Evolutionary conservation across 176 grass and related monocot genomes (phyloP).

Genomic region (Chloris gayana): DNA sequence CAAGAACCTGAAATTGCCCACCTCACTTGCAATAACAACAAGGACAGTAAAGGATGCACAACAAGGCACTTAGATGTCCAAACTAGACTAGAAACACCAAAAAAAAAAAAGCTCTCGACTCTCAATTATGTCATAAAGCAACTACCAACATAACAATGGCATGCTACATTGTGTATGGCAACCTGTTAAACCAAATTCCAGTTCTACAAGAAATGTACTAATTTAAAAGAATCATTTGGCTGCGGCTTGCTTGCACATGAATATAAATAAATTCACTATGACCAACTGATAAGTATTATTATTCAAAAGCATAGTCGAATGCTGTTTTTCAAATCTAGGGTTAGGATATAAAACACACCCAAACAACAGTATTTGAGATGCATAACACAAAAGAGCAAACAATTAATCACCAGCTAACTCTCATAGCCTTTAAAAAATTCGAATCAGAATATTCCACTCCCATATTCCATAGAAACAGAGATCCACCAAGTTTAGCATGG

Average conservation of each 20-base stretch:
- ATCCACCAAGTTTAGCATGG: no score
- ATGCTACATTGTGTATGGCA: background rate
- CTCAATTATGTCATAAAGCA: background rate
- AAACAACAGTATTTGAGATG: background rate
- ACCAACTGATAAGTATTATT: background rate
- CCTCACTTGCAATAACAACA: background rate
- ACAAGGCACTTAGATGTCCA: background rate
- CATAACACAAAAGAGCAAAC: background rate
- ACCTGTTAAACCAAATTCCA: background rate
- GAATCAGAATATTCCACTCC: no score
- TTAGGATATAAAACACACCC: background rate
- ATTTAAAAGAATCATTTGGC: background rate
- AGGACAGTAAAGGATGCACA: background rate
- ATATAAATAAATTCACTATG: background rate
- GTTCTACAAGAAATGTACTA: background rate
- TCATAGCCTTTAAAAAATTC: background rate
- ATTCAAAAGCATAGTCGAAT: background rate
- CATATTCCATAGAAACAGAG: no score
- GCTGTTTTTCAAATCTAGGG: background rate
- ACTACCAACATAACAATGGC: background rate
- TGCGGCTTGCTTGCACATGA: background rate
- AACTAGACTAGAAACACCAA: no score
- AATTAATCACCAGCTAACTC: background rate
- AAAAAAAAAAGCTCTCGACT: no score
- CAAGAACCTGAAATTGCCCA: background rate